Evolutionary conservation across 495 filamentous ascomycete species (phyloP), one percentile per base, ranked within the genome.

Genomic region (Bacidia rubella): DNA sequence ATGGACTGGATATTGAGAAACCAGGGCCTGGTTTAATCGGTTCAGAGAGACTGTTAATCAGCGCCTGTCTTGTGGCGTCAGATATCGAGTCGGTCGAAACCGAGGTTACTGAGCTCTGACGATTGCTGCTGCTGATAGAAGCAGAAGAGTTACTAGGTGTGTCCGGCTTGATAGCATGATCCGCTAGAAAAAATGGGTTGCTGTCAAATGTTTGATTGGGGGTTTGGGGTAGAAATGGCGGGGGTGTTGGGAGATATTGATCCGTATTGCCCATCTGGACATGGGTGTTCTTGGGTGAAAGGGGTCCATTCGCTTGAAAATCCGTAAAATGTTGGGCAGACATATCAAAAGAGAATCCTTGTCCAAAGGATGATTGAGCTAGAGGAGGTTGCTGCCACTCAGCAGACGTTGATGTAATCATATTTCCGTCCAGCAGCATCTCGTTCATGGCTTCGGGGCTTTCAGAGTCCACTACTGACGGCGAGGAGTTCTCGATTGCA

Each of bases 371-470:
- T 15, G 78, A 70, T 40, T 76, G 73, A 1, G 76, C 69, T 66
- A 86, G 79, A 58, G 86, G 73, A 19, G 75, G 70, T 49, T 79
- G 79, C 57, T 83, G 80, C 87, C 81, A 85, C 60, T 80, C 73
- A 22, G 75, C 70, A 54, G 68, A 71, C 24, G 75, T 70, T 10
- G 59, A 66, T 22, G 66, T 63, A 26, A 73, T 72, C 49, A 74
- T 85, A 11, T 85, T 81, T 3, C 84, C 86, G 63, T 95, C 88
- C 39, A 94, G 70, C 84, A 95, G 90, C 53, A 88, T 78, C 62
- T 97, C 90, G 65, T 87, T 95, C 60, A 93, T 85, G 12, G 84
- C 87, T 66, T 85, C 90, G 58, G 90, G 89, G 61, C 90, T 95
- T 24, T 83, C 85, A 17, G 85, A 92, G 66, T 90, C 95, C 61